phyloP scores from a whole-genome alignment of 73 alveolate species.

The Stentor roeselii region DNA sequence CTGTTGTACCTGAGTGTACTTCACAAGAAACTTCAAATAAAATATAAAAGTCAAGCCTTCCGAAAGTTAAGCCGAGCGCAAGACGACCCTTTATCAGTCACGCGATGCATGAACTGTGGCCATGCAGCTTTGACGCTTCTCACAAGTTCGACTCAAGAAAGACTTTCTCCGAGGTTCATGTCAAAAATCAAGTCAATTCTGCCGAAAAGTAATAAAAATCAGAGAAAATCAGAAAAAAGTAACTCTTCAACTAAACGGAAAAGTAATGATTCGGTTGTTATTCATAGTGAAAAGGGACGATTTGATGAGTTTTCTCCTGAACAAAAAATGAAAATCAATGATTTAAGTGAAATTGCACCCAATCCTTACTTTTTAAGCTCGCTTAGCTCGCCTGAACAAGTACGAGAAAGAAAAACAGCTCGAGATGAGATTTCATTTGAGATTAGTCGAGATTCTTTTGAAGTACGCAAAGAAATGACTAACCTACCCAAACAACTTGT shows the following conservation, averaged over 20 bases:
- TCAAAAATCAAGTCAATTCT: conserved; percentile 3
- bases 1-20: not conserved
- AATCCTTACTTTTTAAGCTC: not conserved
- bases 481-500: not conserved
- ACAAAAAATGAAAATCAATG: not conserved
- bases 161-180: conserved; percentile 2
- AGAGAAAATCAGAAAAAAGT: not conserved
- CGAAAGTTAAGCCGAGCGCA: not conserved
- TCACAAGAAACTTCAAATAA: not conserved
- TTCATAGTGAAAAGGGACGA: not conserved
- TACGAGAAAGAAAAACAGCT: not conserved
- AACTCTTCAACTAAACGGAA: not conserved
- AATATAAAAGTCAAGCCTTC: not conserved
- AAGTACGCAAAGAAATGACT: not conserved
- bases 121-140: not conserved
- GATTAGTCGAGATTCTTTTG: not conserved
- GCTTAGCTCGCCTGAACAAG: not conserved
- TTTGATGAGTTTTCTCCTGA: not conserved
- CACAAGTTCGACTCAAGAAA: conserved; percentile 9
- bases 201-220: too few relatives aligned
- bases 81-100: conserved; percentile 6
- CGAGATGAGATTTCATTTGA: conserved; percentile 1
- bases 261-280: not conserved
- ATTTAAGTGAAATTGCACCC: not conserved
- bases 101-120: not conserved